Evolutionary conservation across 1,284 basidiomycete genomes (phyloP), one percentile per base, ranked within the genome.

Genomic region (Microbotryomycetes sp.): DNA sequence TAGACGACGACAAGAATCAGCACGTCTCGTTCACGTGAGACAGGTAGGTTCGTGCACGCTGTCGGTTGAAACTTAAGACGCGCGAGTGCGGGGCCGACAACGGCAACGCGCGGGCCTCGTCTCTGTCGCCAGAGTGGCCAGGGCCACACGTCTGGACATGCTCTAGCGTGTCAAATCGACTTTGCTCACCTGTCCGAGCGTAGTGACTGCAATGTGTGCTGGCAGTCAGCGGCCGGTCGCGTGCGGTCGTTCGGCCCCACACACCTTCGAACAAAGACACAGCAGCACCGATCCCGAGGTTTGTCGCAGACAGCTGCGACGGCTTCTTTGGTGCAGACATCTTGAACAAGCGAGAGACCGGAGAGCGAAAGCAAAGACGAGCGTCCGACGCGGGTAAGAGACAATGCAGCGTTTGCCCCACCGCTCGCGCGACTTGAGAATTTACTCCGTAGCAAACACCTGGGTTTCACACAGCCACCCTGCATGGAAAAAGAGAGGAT

Each of bases 261-360:
- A 41, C 18, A 41, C 35, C 35, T 47, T 65, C 64, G 41, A 68
- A 65, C 21, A 65, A 24, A 5, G 56, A 58, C 1, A 67, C 66
- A 27, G 26, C 54, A 1, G 63, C 58, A 9, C 63, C 66, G 30
- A 67, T 45, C 9, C 51, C 56, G 30, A 67, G 51, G 54, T 67
- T 67, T 24, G 45, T 26, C 9, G 30, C 48, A 29, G 28, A 31
- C 29, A 52, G 28, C n/a, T 24, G 50, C 11, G 50, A 52, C 1
- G 50, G 24, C 50, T 52, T 52, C 50, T 52, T 52, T 15, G 23
- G 13, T 26, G n/a, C 50, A 7, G 13, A 27, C 50, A 52, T 52
- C 24, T 52, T 29, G 50, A 26, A 26, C 49, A 16, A 24, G 21
- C 46, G 46, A 48, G 46, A 48, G 13, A 26, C n/a, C n/a, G n/a